Base-by-base conservation (phyloP, 164 flowering plant genomes). In the Tetracentron sinense region DNA sequence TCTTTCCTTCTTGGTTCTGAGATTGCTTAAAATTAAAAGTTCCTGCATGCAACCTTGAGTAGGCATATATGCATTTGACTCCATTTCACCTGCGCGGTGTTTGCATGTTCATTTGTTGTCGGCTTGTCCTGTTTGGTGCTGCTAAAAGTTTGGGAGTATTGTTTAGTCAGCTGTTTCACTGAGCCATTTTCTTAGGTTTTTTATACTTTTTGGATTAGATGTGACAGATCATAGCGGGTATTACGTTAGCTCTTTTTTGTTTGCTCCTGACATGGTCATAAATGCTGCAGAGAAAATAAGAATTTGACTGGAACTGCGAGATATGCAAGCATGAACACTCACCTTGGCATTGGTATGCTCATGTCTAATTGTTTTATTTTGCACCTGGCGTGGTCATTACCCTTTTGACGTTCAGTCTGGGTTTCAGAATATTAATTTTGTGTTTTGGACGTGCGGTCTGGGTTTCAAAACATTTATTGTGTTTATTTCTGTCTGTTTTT, bases 241-340 rank as follows among this genome's bases (percentile, higher is more conserved):
- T n/a, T n/a, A n/a, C n/a, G 44, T 10, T 38, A 16, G 5, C 44
- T 38, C 44, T 38, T 38, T 16, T n/a, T 38, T 38, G 14, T 38
- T 38, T 38, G 44, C 44, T 8, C 62, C 51, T 42, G 8, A 42
- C 20, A 11, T 7, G 15, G 31, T 26, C 42, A 48, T 73, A 20
- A 64, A 44, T 16, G 29, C 28, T 82, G 82, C 79, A 91, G 97
- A 65, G 97, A 91, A 72, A 91, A 91, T 71, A 91, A 91, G 77
- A 91, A 89, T 72, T 75, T 91, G 78, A 92, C 96, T 56, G 97
- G 96, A 50, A 92, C 97, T 31, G 97, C 97, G 7, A 82, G 97
- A 80, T 92, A 92, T 85, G 97, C 97, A 17, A 92, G 97, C 77
- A 80, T 87, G 89, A 89, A 92, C 69, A 92, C 97, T 47, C 97